Conservation (phyloP, 768 basidiomycete genomes). For the Russula sp. region DNA sequence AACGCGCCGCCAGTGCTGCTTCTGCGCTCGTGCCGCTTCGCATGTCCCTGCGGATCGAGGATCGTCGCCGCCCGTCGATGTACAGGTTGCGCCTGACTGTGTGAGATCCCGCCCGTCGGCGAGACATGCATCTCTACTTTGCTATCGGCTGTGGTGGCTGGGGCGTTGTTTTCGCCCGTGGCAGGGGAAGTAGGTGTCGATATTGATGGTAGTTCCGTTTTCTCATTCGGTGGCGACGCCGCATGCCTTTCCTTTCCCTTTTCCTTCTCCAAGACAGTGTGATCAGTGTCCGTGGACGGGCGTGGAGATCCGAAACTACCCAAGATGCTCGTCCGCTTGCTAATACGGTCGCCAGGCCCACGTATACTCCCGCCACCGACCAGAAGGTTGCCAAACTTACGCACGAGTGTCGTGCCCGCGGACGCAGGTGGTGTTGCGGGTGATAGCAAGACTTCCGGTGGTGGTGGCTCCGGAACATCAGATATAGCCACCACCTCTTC, state of each 20-base stretch:
- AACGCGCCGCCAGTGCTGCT: constrained; percentile 69
- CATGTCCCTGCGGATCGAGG: constrained; percentile 57
- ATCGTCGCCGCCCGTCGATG: constrained; percentile 77
- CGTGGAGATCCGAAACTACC: constrained; percentile 15
- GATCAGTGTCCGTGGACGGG: constrained; percentile 10
- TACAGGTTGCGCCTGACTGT: constrained; percentile 47
- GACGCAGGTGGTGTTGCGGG: constrained; percentile 10
- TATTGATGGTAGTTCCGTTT: constrained; percentile 4
- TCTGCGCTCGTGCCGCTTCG: constrained; percentile 61
- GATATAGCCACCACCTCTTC: constrained; percentile 30
- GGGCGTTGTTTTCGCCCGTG: background rate
- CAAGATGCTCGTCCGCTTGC: constrained; percentile 19
- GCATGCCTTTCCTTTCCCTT: constrained; percentile 26
- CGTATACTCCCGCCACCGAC: constrained; percentile 17
- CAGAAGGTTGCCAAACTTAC: constrained; percentile 21
- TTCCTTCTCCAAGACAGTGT: constrained; percentile 7
- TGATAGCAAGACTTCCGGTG: constrained; percentile 15
- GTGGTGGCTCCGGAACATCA: constrained; percentile 11
- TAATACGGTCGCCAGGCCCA: constrained; percentile 18
- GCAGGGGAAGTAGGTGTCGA: background rate
- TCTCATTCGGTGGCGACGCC: constrained; percentile 24
- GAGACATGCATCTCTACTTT: constrained; percentile 12
- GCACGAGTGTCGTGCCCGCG: constrained; percentile 23
- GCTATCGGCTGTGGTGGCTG: background rate
- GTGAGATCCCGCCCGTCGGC: constrained; percentile 27